Base-by-base conservation (phyloP, 306 rosid genomes). In the Pueraria montana region DNA sequence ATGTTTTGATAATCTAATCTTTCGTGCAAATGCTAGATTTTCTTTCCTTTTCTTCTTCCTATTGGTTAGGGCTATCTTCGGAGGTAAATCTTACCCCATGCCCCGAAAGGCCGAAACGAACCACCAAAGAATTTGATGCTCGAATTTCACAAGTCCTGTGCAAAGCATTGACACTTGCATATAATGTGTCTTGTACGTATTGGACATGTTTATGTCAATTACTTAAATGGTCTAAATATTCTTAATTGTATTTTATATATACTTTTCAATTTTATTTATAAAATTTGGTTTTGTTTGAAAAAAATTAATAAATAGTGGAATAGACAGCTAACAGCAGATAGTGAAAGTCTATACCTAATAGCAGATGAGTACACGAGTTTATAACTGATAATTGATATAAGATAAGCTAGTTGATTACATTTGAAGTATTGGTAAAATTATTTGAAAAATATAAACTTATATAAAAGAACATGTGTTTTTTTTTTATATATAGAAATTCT, bases 1-100 rank as follows among this genome's bases (percentile, higher is more conserved):
- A 58, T 80, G 78, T 80, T 69, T 70, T 58, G 82, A 69, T 55
- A 45, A 58, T 49, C 0, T 14, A 61, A 30, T 62, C 32, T 23
- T 46, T 48, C 40, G 26, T 78, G 52, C 52, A 30, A 32, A 72
- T 56, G 43, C 23, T 61, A 50, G 12, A 72, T 45, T 68, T 17
- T 20, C 42, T 16, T 23, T 20, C 52, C 6, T 72, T 43, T 3
- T 62, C 5, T 62, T 61, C 4, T 42, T 2, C 52, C 24, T 24
- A 43, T 18, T 18, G 24, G 36, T 46, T 65, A 4, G 56, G 30
- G 83, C 23, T 26, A 26, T 42, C 11, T n/a, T 56, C 3, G 6
- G 48, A 36, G 20, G 58, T 18, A 42, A 40, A 30, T 53, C 45
- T 36, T 36, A 52, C 23, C 46, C 12, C 71, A 1, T 23, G 27